Base-by-base conservation (phyloP, 2,329 filamentous ascomycete genomes). In the Colletotrichum tropicicola region DNA sequence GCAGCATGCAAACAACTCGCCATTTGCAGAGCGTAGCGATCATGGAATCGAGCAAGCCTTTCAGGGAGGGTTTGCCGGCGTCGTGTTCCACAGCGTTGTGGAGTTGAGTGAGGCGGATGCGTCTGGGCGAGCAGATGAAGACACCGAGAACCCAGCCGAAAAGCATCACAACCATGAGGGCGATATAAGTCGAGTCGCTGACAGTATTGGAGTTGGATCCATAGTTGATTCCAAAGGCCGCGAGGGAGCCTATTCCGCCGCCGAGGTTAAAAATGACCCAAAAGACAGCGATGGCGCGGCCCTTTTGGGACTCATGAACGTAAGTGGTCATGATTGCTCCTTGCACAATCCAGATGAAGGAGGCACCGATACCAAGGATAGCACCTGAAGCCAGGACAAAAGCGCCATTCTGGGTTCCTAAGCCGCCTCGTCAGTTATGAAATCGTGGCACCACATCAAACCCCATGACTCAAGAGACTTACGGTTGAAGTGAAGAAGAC, bases 281-380 rank as follows among this genome's bases (percentile, higher is more conserved):
- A 68, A 82, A 82, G 2, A 71, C 70, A 25, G 78, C 79, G 53
- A 81, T 81, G 25, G 78, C 77, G 13, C 78, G 77, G 3, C 79
- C 80, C 65, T 81, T 82, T 53, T 79, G 77, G 5, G 73, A 74
- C 55, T 82, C 80, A 9, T 73, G 69, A 1, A 80, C 76, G 64
- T 83, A 83, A 1, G 80, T 80, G 0, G 78, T 82, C 80, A 83
- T 83, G 67, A 83, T 83, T 17, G 81, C 79, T 10, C 81, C 81
- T 66, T 83, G 81, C 0, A 80, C 74, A 23, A 82, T 77, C 81
- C 81, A 83, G 6, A 83, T 64, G 62, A 83, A 79, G 1, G 80
- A 77, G 3, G 80, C 78, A 9, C 81, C 79, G 19, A 82, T 63
- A 68, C 81, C 81, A 15, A 83, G 75, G 25, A 83, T 73, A 5